phyloP scores from a whole-genome alignment of 768 basidiomycete genomes.

The Hygrocybe punicea region DNA sequence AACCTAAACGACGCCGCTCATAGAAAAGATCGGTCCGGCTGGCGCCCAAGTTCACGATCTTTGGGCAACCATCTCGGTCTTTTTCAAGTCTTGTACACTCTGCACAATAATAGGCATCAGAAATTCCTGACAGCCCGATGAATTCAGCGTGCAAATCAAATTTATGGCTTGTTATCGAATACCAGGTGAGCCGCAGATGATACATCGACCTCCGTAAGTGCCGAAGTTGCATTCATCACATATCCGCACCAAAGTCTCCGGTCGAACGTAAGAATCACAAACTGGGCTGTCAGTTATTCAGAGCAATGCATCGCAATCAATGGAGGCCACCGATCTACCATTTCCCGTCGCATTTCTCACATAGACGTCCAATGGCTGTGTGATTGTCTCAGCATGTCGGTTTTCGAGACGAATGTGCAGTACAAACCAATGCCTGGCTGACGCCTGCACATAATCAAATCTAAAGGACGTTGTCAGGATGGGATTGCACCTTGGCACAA shows the following conservation, averaged over 20 bases:
- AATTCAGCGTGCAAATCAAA: neutral
- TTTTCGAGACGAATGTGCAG: neutral
- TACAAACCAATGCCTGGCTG: slow-evolving; percentile 92
- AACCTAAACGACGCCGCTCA: slow-evolving; percentile 80
- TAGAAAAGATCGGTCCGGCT: slow-evolving; percentile 91
- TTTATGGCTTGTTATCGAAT: slow-evolving; percentile 16
- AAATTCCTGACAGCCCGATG: slow-evolving; percentile 66
- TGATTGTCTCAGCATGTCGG: neutral
- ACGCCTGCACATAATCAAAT: slow-evolving; percentile 97
- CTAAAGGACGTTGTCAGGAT: slow-evolving; percentile 37
- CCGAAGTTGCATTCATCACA: slow-evolving; percentile 99
- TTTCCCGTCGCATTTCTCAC: slow-evolving; percentile 99
- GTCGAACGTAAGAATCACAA: slow-evolving; percentile 98
- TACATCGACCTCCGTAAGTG: slow-evolving; percentile 95
- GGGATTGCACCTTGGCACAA: neutral
- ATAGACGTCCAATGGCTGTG: slow-evolving; percentile 92
- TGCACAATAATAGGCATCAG: slow-evolving; percentile 98
- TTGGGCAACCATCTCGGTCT: slow-evolving; percentile 96
- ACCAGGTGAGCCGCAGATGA: slow-evolving; percentile 97
- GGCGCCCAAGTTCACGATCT: slow-evolving; percentile 96
- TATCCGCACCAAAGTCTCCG: slow-evolving; percentile 95
- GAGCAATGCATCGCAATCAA: neutral
- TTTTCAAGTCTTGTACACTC: slow-evolving; percentile 97
- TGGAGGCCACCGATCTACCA: slow-evolving; percentile 56
- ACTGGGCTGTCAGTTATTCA: slow-evolving; percentile 63